Evolutionary conservation across 2,329 filamentous ascomycete genomes (phyloP).

Genomic region (Chaetothyriales sp.): DNA sequence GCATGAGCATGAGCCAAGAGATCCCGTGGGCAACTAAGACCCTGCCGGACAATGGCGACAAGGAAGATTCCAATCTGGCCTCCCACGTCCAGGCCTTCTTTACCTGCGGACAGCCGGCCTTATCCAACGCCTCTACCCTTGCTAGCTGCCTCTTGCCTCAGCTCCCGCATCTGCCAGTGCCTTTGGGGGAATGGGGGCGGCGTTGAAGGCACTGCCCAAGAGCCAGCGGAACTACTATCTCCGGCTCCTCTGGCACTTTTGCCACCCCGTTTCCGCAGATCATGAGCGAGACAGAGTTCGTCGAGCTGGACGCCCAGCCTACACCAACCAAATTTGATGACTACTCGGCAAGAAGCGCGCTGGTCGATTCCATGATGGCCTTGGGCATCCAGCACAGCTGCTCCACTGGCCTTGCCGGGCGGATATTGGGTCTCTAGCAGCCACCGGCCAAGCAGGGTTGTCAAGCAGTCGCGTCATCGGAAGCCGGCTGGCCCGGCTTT

Average conservation of each 20-base stretch:
- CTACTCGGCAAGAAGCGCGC: constrained; percentile 8
- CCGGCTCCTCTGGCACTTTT: neutral
- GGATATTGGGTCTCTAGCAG: constrained; percentile 13
- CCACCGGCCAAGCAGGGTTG: constrained; percentile 2
- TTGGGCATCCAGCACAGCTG: constrained; percentile 13
- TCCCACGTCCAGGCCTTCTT: too few relatives aligned
- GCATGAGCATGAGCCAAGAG: too few relatives aligned
- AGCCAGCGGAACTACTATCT: neutral
- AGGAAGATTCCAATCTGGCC: too few relatives aligned
- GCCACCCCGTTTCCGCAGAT: neutral
- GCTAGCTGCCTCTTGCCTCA: constrained; percentile 1
- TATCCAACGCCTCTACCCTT: neutral
- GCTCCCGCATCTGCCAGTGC: constrained; percentile 5
- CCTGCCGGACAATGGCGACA: too few relatives aligned
- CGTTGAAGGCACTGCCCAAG: neutral
- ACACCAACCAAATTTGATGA: constrained; percentile 6
- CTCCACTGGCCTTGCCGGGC: constrained; percentile 11
- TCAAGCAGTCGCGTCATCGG: neutral
- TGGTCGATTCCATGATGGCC: constrained; percentile 14
- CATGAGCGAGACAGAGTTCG: neutral
- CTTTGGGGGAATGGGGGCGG: constrained; percentile 4
- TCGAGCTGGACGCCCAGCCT: neutral
- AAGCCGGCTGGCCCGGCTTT: constrained; percentile 14
- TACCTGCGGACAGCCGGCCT: too few relatives aligned
- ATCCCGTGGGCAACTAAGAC: too few relatives aligned